Evolutionary conservation across 2,329 filamentous ascomycete species (phyloP).

Genomic region (Penicillium italicum): DNA sequence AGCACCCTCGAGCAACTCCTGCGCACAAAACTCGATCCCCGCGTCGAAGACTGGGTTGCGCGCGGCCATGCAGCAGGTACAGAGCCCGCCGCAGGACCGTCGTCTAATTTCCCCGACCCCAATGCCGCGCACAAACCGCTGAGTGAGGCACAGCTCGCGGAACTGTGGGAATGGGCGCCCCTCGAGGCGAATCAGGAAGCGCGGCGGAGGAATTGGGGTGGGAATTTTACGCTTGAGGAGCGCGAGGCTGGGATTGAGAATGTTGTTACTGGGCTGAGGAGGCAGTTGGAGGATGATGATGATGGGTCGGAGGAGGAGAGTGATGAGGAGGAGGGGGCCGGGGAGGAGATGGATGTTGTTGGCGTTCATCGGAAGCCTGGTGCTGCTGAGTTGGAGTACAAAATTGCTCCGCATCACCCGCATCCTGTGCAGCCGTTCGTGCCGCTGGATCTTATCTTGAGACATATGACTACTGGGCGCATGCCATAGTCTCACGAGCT

Average conservation of each 20-base stretch:
- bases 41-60: slow-evolving; percentile 69
- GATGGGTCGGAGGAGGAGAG: slow-evolving; percentile 45
- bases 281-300: slow-evolving; percentile 58
- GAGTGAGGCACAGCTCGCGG: slow-evolving; percentile 51
- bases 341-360: slow-evolving; percentile 41
- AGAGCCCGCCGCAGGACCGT: not conserved
- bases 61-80: slow-evolving; percentile 52
- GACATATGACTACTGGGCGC: slow-evolving; percentile 50
- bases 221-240: slow-evolving; percentile 70
- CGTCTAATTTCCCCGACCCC: not conserved
- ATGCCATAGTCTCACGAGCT: slow-evolving; percentile 10
- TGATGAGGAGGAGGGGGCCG: slow-evolving; percentile 55
- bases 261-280: slow-evolving; percentile 67
- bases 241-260: slow-evolving; percentile 62
- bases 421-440: slow-evolving; percentile 30
- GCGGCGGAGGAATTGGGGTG: slow-evolving; percentile 51
- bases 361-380: slow-evolving; percentile 35
- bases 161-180: slow-evolving; percentile 59
- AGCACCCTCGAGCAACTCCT: slow-evolving; percentile 64
- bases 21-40: slow-evolving; percentile 78
- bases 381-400: slow-evolving; percentile 32
- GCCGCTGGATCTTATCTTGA: slow-evolving; percentile 47
- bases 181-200: slow-evolving; percentile 47
- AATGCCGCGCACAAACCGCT: slow-evolving; percentile 24
- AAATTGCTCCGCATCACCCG: slow-evolving; percentile 31